Evolutionary conservation across 1,284 basidiomycete species (phyloP).

Genomic region (Sporisorium reilianum): DNA sequence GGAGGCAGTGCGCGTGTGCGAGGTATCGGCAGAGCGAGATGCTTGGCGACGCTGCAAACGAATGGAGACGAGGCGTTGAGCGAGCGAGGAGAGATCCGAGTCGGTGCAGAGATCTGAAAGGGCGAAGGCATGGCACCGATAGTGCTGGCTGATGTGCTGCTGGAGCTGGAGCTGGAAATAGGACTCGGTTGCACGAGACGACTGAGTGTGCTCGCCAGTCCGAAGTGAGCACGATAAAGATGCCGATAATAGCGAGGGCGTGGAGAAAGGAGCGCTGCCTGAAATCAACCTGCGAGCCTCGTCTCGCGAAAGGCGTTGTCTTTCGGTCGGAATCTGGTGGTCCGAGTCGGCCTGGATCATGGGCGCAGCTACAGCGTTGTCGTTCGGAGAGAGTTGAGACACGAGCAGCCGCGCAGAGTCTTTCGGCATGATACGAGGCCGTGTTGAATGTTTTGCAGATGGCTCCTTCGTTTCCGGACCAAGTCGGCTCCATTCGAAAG

Average conservation of each 20-base stretch:
- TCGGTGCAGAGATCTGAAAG: constrained; percentile 16
- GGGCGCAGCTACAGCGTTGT: constrained; percentile 6
- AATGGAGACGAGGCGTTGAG: constrained; percentile 30
- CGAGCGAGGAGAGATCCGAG: constrained; percentile 16
- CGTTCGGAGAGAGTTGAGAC: constrained; percentile 14
- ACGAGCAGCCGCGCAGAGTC: constrained; percentile 10
- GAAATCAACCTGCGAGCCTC: constrained; percentile 28
- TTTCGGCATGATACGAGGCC: neutral
- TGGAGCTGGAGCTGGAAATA: constrained; percentile 51
- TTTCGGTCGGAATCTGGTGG: neutral
- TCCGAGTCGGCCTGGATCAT: neutral
- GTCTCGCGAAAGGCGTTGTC: constrained; percentile 16
- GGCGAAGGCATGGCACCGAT: constrained; percentile 10
- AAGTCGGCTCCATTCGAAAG: constrained; percentile 22
- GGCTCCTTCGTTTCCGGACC: neutral
- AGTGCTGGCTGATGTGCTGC: constrained; percentile 27
- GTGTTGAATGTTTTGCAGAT: neutral
- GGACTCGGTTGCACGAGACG: constrained; percentile 24
- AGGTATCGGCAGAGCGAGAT: constrained; percentile 4
- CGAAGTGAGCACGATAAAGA: neutral
- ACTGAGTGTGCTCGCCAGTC: neutral
- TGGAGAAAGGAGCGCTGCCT: constrained; percentile 3
- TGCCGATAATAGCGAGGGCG: neutral
- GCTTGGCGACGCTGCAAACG: constrained; percentile 23
- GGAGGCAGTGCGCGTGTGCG: neutral